Evolutionary conservation across 2,329 filamentous ascomycete genomes (phyloP), one percentile per base, ranked within the genome.

Genomic region (Trichophyton verrucosum): DNA sequence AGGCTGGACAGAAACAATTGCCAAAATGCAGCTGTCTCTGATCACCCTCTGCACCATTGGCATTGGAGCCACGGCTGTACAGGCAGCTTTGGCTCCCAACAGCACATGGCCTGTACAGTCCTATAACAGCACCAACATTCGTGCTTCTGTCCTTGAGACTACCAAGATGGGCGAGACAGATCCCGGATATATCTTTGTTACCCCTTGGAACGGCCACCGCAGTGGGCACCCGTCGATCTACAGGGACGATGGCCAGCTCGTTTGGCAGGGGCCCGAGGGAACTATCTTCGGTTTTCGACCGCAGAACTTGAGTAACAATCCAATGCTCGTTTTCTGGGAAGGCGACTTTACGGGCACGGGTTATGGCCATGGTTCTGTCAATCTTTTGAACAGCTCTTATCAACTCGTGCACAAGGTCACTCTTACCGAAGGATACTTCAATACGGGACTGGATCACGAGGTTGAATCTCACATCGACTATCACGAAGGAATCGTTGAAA

Each of bases 401-500:
- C 60, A 60, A 11, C 40, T 42, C n/a, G 63, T 65, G 38, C 27
- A 62, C 40, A 61, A 53, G 13, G 60, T 66, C 9, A 57, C 58
- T 27, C 42, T 62, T 30, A 20, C 40, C 17, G 55, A 42, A 11
- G 61, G 60, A 30, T 53, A 49, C 24, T 63, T 63, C 47, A 58
- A 66, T 11, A 64, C 58, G 6, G n/a, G 20, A 2, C 51, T 64
- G 30, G 53, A 57, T 11, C 61, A 61, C 9, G 62, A 61, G 38
- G 44, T 60, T 59, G 49, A 58, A n/a, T 64, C 66, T 6, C 65
- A 70, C 13, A 70, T 69, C 13, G 77, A 80, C 61, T 63, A 77
- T 13, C 75, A 79, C 61, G 77, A 79, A 60, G 78, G 78, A 44
- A 69, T 67, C 13, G 74, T 80, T 60, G 61, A 63, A 4, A 66